Percentiles rank a stretch among this genome's conserved stretches.
phyloP scores from a whole-genome alignment of 2,329 filamentous ascomycete genomes.

The Ascochyta lentis region DNA sequence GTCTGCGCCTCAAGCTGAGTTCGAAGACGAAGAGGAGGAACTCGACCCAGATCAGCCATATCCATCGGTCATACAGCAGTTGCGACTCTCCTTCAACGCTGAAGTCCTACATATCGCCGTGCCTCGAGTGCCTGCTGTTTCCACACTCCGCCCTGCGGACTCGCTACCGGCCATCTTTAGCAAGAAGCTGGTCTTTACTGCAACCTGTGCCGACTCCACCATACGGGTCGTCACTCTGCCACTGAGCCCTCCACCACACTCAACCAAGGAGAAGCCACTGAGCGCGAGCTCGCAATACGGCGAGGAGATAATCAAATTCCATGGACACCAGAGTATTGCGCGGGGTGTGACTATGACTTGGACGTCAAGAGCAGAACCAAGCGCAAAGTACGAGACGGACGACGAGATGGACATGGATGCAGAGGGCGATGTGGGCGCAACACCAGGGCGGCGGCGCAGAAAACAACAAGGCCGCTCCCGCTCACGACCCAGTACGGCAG shows the following conservation, averaged over 20 bases:
- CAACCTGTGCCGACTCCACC: constrained; percentile 64
- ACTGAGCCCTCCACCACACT: constrained; percentile 58
- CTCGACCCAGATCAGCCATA: constrained; percentile 64
- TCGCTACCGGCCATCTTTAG: constrained; percentile 57
- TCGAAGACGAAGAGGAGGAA: constrained; percentile 64
- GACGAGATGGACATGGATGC: constrained; percentile 49
- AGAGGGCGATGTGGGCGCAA: constrained; percentile 28
- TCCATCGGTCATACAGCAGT: constrained; percentile 59
- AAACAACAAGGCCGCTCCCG: constrained; percentile 32
- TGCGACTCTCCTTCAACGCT: constrained; percentile 62
- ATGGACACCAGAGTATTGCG: constrained; percentile 59
- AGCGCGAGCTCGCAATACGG: constrained; percentile 40
- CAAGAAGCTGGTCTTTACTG: constrained; percentile 60
- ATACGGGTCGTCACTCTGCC: constrained; percentile 63
- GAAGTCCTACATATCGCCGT: constrained; percentile 62
- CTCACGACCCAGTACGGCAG: constrained; percentile 25
- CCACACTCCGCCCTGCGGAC: constrained; percentile 39
- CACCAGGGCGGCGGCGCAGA: constrained; percentile 26
- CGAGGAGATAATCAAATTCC: constrained; percentile 58
- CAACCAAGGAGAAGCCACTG: constrained; percentile 35
- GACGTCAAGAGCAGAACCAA: constrained; percentile 45
- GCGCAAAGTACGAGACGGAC: constrained; percentile 23
- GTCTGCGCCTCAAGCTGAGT: constrained; percentile 49
- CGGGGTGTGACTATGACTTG: constrained; percentile 61
- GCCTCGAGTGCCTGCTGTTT: constrained; percentile 47